Evolutionary conservation across 2,329 filamentous ascomycete species (phyloP).

Genomic region (Cytospora chrysosperma): DNA sequence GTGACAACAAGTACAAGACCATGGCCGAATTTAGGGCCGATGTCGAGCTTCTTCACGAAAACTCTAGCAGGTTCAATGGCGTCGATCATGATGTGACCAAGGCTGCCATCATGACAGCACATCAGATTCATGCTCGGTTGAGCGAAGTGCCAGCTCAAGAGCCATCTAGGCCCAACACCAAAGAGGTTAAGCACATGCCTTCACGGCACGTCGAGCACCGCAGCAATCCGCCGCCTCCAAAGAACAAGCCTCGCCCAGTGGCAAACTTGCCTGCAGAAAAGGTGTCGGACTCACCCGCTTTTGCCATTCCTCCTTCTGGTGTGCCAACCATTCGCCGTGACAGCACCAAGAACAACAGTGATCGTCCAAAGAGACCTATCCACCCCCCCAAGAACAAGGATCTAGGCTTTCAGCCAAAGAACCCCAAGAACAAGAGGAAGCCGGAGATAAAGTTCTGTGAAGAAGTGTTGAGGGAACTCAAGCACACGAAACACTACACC

Average conservation of each 20-base stretch:
- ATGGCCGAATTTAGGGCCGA: conserved; percentile 74
- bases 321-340: conserved; percentile 82
- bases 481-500: conserved; percentile 67
- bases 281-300: conserved; percentile 44
- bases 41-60: conserved; percentile 74
- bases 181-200: conserved; percentile 50
- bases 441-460: conserved; percentile 90
- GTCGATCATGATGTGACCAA: conserved; percentile 69
- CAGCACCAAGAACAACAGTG: conserved; percentile 72
- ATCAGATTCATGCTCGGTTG: conserved; percentile 50
- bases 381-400: conserved; percentile 89
- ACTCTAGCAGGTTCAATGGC: conserved; percentile 82
- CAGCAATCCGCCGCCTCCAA: conserved; percentile 35
- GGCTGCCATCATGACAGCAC: conserved; percentile 55
- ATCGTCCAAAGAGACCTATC: conserved; percentile 88
- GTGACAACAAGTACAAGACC: conserved; percentile 64
- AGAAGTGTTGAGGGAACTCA: conserved; percentile 73
- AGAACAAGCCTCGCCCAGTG: conserved; percentile 33
- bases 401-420: conserved; percentile 78
- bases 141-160: conserved; percentile 50
- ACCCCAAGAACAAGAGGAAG: conserved; percentile 91
- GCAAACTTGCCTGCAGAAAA: conserved; percentile 35
- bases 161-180: conserved; percentile 60
- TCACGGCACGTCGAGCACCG: conserved; percentile 47
- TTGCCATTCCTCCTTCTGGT: conserved; percentile 75